phyloP scores from a whole-genome alignment of 345 rosid species.

The Arabidopsis suecica region DNA sequence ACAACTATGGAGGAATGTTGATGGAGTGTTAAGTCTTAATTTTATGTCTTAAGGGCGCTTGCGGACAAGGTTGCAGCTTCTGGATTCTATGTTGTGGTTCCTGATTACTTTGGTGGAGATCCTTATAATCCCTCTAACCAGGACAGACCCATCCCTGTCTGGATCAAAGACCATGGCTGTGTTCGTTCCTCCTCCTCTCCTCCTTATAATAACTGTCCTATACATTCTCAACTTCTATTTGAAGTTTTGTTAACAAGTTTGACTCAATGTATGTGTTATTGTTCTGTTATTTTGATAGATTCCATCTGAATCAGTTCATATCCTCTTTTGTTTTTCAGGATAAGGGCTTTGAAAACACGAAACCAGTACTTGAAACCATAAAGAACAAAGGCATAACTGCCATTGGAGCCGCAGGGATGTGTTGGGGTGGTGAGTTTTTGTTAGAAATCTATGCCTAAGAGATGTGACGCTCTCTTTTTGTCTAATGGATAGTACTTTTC shows the following conservation, averaged over 20 bases:
- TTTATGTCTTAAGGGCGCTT: constrained; percentile 53
- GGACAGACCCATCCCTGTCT: constrained; percentile 50
- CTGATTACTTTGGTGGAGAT: constrained; percentile 68
- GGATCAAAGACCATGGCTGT: constrained; percentile 66
- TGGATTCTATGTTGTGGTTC: constrained; percentile 77
- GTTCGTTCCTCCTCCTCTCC: constrained; percentile 50
- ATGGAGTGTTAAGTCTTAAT: background rate
- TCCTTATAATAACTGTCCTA: background rate
- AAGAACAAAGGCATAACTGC: constrained; percentile 63
- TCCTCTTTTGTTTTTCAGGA: constrained; percentile 48
- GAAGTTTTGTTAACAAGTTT: constrained; percentile 3
- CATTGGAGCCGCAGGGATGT: constrained; percentile 73
- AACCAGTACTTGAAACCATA: constrained; percentile 66
- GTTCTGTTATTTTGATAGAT: constrained; percentile 14
- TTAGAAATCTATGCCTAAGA: too few relatives aligned
- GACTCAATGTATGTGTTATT: constrained; percentile 10
- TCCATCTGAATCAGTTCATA: constrained; percentile 12
- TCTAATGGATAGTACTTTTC: background rate
- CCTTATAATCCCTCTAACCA: constrained; percentile 49
- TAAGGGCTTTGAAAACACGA: constrained; percentile 78
- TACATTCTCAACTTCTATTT: background rate
- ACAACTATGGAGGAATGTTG: constrained; percentile 9
- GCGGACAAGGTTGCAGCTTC: constrained; percentile 82
- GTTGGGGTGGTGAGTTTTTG: constrained; percentile 64
- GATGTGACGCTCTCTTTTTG: constrained; percentile 4